Conservation (phyloP, 2,329 filamentous ascomycete species). For the Arthrobotrys pseudoclavata region DNA sequence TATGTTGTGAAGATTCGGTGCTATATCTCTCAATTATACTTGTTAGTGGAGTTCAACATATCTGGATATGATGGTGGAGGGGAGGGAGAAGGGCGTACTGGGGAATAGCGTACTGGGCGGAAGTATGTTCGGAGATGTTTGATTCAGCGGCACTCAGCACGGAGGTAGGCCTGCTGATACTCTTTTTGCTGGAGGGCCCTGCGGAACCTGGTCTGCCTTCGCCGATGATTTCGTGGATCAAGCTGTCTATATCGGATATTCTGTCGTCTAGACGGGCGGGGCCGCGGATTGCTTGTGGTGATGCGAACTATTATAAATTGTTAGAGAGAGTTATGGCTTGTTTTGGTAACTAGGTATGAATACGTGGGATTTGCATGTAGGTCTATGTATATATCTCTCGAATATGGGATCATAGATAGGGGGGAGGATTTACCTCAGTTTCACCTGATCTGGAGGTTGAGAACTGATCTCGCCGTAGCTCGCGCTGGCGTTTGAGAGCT, state of each 20-base stretch:
- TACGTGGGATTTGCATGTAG: neutral
- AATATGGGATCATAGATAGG: neutral
- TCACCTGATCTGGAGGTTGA: slow-evolving; percentile 77
- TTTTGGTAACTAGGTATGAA: slow-evolving; percentile 3
- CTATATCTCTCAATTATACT: slow-evolving; percentile 57
- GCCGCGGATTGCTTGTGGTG: slow-evolving; percentile 50
- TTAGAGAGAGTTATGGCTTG: neutral
- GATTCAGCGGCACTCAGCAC: slow-evolving; percentile 87
- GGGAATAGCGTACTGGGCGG: slow-evolving; percentile 65
- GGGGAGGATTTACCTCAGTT: slow-evolving; percentile 74
- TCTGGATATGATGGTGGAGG: neutral
- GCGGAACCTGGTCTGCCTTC: slow-evolving; percentile 80
- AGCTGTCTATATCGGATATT: slow-evolving; percentile 79
- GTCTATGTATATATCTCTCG: neutral
- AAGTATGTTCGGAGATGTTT: slow-evolving; percentile 75
- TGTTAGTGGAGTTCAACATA: neutral
- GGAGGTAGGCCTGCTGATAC: slow-evolving; percentile 79
- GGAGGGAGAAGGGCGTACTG: slow-evolving; percentile 35
- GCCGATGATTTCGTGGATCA: slow-evolving; percentile 86
- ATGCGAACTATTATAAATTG: slow-evolving; percentile 44
- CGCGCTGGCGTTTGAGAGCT: slow-evolving; percentile 90
- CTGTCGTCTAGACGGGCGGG: slow-evolving; percentile 43
- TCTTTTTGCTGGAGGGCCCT: slow-evolving; percentile 76
- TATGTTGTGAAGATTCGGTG: slow-evolving; percentile 64
- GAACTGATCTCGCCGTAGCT: slow-evolving; percentile 79